A percentile compares a stretch with the other conserved stretches of the same genome.
These are phyloP conservation scores for Hemisphaericaspora xylofermentans DNA, from an alignment of 1,139 yeast species.

Conservation along the genomic window DNA sequence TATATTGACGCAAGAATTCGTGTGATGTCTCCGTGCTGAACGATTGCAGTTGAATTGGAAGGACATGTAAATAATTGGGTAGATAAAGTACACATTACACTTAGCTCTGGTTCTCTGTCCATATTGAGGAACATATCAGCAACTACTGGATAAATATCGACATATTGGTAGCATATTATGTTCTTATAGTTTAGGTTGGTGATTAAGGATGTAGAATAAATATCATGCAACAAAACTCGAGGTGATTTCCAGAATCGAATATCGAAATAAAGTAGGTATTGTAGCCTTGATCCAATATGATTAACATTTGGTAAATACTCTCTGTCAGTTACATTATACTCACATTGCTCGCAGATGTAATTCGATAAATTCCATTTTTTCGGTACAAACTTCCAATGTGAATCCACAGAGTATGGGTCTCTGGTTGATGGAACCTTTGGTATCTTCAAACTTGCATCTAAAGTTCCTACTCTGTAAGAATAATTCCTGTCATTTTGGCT, in stretches of 20 bases:
- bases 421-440: slow-evolving; percentile 28
- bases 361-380: slow-evolving; percentile 43
- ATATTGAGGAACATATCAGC: slow-evolving; percentile 69
- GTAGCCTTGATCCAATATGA: slow-evolving; percentile 71
- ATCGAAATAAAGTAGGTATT: slow-evolving; percentile 70
- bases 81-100: slow-evolving; percentile 71
- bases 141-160: slow-evolving; percentile 78
- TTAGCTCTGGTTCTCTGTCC: slow-evolving; percentile 82
- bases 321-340: slow-evolving; percentile 35
- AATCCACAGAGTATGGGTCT: slow-evolving; percentile 6
- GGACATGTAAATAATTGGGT: slow-evolving; percentile 90
- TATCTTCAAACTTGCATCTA: slow-evolving; percentile 31
- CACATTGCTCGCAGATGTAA: slow-evolving; percentile 44
- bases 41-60: slow-evolving; percentile 66
- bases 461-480: slow-evolving; percentile 31
- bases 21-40: slow-evolving; percentile 68
- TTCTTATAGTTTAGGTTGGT: slow-evolving; percentile 61
- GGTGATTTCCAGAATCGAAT: slow-evolving; percentile 71
- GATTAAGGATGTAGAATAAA: slow-evolving; percentile 69
- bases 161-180: slow-evolving; percentile 72
- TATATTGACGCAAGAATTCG: slow-evolving; percentile 66
- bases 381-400: slow-evolving; percentile 41
- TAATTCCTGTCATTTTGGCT: slow-evolving; percentile 14
- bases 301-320: slow-evolving; percentile 26
- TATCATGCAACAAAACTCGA: slow-evolving; percentile 60